Evolutionary conservation across 2,329 filamentous ascomycete genomes (phyloP), one percentile per base, ranked within the genome.

Genomic region (Nothopassalora personata): DNA sequence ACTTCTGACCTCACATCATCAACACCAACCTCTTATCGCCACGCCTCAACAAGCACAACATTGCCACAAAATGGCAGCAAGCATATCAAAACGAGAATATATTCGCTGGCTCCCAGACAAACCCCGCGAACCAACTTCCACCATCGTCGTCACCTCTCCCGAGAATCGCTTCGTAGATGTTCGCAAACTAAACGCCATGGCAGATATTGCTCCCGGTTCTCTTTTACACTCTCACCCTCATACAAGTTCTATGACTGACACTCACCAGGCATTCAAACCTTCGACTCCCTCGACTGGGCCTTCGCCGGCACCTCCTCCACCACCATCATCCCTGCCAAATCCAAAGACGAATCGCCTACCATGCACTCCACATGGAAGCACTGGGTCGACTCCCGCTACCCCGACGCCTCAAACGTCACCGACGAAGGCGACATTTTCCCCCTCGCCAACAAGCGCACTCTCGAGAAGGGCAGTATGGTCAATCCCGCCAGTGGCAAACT

Each of bases 121-220:
- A 15, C 70, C 79, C n/a, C 73, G 72, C 53, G 86, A 89, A 70
- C 83, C 83, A 15, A 89, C 86, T 0, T 81, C 79, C 1, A 88
- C 86, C 0, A 68, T 87, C 4, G 86, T 89, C 11, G 74, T 89
- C 49, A 88, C 86, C 0, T 83, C 83, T 2, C 81, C 83, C 1
- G 69, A 71, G 28, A 75, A 75, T 31, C 79, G 76, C 39, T 89
- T 86, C 68, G 81, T 88, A 39, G 86, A 89, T 66, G 69, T 88
- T 23, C 81, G 86, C 45, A 75, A 86, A 53, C 69, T 81, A 51
- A 72, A 70, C 19, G 66, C 71, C 0, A 54, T n/a, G 18, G 23
- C 48, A 18, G 43, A 57, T 6, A 57, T 19, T 7, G 36, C 36
- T 2, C 36, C 28, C 59, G 31, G 8, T 56, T 10, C 15, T 45